These are phyloP conservation scores for Annulohypoxylon stygium DNA, from an alignment of 495 filamentous ascomycete species.

Conservation along the genomic window DNA sequence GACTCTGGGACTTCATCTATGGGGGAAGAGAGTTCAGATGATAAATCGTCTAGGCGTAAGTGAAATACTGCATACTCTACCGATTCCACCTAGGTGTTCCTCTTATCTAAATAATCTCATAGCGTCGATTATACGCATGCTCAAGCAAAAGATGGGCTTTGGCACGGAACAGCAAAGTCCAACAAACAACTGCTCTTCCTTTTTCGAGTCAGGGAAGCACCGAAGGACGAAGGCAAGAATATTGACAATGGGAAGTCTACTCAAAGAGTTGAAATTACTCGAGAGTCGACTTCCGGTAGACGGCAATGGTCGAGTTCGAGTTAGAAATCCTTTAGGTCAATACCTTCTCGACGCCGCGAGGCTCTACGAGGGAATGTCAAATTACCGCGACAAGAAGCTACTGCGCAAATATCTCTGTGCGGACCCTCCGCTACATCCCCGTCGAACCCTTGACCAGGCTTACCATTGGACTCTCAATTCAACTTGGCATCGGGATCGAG, in stretches of 20 bases:
- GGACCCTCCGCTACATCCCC: slow-evolving; percentile 72
- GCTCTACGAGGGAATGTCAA: slow-evolving; percentile 57
- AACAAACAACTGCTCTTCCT: neutral
- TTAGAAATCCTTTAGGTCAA: slow-evolving; percentile 52
- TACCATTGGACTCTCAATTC: slow-evolving; percentile 73
- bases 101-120: neutral
- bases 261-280: slow-evolving; percentile 7
- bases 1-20: neutral
- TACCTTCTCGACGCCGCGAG: slow-evolving; percentile 55
- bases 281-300: slow-evolving; percentile 22
- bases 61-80: neutral
- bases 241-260: slow-evolving; percentile 35
- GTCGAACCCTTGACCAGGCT: slow-evolving; percentile 77
- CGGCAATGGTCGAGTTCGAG: slow-evolving; percentile 44
- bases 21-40: neutral
- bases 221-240: slow-evolving; percentile 11
- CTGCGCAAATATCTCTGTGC: slow-evolving; percentile 68
- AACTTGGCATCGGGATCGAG: slow-evolving; percentile 70
- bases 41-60: neutral
- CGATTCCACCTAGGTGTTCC: neutral
- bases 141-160: neutral
- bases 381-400: slow-evolving; percentile 68
- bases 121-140: neutral
- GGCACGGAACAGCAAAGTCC: neutral
- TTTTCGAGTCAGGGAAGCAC: neutral